Percentiles rank a stretch among this genome's conserved stretches.
Conservation (phyloP, 768 basidiomycete genomes). For the Porphyrellus cyaneotinctus region DNA sequence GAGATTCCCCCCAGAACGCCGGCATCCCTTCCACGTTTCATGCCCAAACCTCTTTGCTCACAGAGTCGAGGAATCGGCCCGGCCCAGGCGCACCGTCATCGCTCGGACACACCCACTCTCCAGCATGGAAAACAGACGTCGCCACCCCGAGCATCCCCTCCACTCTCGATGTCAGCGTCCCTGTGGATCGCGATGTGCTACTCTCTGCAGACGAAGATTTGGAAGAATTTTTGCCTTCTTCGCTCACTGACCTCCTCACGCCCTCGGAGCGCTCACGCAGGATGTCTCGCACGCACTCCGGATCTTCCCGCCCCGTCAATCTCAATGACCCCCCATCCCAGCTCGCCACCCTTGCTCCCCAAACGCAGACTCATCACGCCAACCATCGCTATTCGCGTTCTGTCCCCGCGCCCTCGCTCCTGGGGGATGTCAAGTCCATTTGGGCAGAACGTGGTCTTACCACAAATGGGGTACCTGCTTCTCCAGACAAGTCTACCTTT, state of each 20-base stretch:
- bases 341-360: slow-evolving; percentile 14
- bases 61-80: slow-evolving; percentile 36
- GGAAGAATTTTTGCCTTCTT: slow-evolving; percentile 87
- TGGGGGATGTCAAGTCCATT: slow-evolving; percentile 74
- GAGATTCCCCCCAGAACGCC: slow-evolving; percentile 40
- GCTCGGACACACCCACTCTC: slow-evolving; percentile 40
- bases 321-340: slow-evolving; percentile 20
- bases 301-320: slow-evolving; percentile 27
- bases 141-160: slow-evolving; percentile 17
- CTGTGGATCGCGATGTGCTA: slow-evolving; percentile 46
- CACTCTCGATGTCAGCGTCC: slow-evolving; percentile 15
- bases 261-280: slow-evolving; percentile 81
- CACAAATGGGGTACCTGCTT: slow-evolving; percentile 31
- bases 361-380: slow-evolving; percentile 21
- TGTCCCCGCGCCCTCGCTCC: slow-evolving; percentile 71
- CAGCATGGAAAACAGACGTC: slow-evolving; percentile 28
- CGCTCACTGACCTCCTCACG: slow-evolving; percentile 83
- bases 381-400: slow-evolving; percentile 77
- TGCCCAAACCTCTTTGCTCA: slow-evolving; percentile 52
- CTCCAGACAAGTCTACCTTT: slow-evolving; percentile 33
- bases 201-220: slow-evolving; percentile 57
- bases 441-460: slow-evolving; percentile 61
- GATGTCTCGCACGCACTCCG: slow-evolving; percentile 70
- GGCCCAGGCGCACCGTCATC: slow-evolving; percentile 56
- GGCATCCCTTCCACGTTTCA: slow-evolving; percentile 65